These are phyloP conservation scores for Wallemia mellicola DNA, from an alignment of 1,284 basidiomycete genomes.

Conservation along the genomic window DNA sequence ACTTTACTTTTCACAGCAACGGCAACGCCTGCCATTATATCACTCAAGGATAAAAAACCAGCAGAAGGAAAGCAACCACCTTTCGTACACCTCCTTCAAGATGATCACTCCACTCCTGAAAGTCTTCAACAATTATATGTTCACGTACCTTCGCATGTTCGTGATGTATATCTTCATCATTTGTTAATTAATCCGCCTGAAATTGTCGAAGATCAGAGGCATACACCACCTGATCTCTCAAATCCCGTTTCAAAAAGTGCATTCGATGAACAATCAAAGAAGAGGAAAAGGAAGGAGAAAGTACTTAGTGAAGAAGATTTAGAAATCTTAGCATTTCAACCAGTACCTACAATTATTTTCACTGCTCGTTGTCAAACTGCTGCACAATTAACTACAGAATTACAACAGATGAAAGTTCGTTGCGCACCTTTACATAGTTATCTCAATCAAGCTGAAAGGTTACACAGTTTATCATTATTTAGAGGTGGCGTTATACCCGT, in stretches of 20 bases:
- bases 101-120: slow-evolving; percentile 54
- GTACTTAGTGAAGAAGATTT: slow-evolving; percentile 9
- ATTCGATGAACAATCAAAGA: slow-evolving; percentile 11
- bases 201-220: slow-evolving; percentile 33
- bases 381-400: slow-evolving; percentile 53
- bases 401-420: slow-evolving; percentile 50
- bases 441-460: slow-evolving; percentile 60
- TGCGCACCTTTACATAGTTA: slow-evolving; percentile 76
- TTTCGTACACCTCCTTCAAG: slow-evolving; percentile 51
- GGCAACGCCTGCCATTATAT: slow-evolving; percentile 57
- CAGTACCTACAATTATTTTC: slow-evolving; percentile 79
- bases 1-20: slow-evolving; percentile 95
- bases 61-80: slow-evolving; percentile 54
- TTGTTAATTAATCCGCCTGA: slow-evolving; percentile 65
- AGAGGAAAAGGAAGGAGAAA: slow-evolving; percentile 14
- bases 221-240: slow-evolving; percentile 24
- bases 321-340: slow-evolving; percentile 11
- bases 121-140: slow-evolving; percentile 66
- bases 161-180: slow-evolving; percentile 74
- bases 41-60: slow-evolving; percentile 40
- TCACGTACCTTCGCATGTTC: slow-evolving; percentile 76
- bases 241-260: slow-evolving; percentile 5
- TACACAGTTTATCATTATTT: slow-evolving; percentile 61
- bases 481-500: slow-evolving; percentile 63
- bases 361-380: slow-evolving; percentile 60